Base-by-base conservation (phyloP, 345 rosid species). In the Draba incana region DNA sequence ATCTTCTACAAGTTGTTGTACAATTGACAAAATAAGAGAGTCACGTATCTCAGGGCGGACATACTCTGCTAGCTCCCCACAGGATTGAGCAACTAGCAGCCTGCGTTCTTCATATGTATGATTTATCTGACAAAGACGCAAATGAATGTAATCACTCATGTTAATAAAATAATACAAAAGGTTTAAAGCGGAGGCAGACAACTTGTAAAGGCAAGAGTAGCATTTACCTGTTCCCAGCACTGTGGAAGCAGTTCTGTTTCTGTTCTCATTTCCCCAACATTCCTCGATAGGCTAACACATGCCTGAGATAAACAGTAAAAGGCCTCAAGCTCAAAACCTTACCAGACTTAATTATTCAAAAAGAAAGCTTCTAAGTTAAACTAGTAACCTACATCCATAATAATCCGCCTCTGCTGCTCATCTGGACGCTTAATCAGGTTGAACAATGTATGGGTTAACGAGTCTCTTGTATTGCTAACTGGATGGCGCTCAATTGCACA, bases 401-500 rank as follows among this genome's bases (percentile, higher is more conserved):
- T 90, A 68, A 93, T 84, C 64, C 80, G 84, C 55, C 98, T 87
- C 84, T 93, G 98, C 76, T 90, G 87, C 77, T 93, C 98, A 81
- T 93, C 98, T 5, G 98, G 98, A 45, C 97, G 97, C 77, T 90
- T 88, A 78, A 93, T 90, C 80, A 93, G 85, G 80, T 93, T 93
- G 75, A 93, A 93, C 44, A 93, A 67, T 43, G 97, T 87, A 77
- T 90, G 97, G 35, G 97, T 93, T 84, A 93, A 83, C 75, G 98
- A 90, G 79, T 90, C 97, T 64, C 97, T 84, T 43, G 86, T 84
- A 56, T 58, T 72, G 64, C 86, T 71, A 76, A 80, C 94, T 66
- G 98, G 97, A 80, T 93, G 98, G 72, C 94, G 87, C 82, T 93
- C 98, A 35, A 93, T 93, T 63, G 97, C 97, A 83, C 98, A 93